Base-by-base conservation (phyloP, 805 yeast genomes). In the Trichomonascus vanleenenianus region DNA sequence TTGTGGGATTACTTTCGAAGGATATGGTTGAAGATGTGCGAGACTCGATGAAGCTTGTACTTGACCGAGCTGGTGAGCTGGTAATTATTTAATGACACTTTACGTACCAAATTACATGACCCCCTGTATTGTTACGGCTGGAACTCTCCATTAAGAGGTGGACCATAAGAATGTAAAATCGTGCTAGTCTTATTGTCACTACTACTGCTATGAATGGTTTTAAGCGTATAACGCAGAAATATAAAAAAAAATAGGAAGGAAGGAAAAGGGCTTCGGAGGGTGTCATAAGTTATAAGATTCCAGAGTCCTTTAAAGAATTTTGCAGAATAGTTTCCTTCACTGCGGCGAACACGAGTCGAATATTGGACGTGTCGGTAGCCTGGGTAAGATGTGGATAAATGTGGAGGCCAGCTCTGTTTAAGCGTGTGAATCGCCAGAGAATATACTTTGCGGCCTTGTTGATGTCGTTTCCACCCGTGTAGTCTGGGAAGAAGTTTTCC, bases 371-470 rank as follows among this genome's bases (percentile, higher is more conserved):
- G 61, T 88, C 96, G 0, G 96, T 88, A 0, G 96, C 96, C 64
- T 88, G 96, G 2, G 97, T 88, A 19, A 88, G 32, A 63, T 88
- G 95, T 10, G 96, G 96, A 57, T 84, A 85, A 30, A 89, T 76
- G 49, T 81, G 83, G 51, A 87, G 69, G 16, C 87, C 86, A 1
- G 93, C 80, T 53, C 94, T 73, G 61, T 88, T 89, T 40, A 85
- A 78, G 61, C 83, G 87, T 34, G 85, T 81, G 61, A 88, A 88
- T 59, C 95, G 74, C 95, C 95, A 86, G 37, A 88, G 72, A 48
- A 89, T 86, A 57, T 87, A 88, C 63, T 86, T 87, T 31, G 93
- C 95, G 15, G 96, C 96, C 61, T 85, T 87, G 57, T 83, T 83
- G 45, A 87, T 83, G 60, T 86, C 89, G 50, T 74, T 72, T n/a